Evolutionary conservation across 1,284 basidiomycete genomes (phyloP).

Genomic region (Megacollybia platyphylla): DNA sequence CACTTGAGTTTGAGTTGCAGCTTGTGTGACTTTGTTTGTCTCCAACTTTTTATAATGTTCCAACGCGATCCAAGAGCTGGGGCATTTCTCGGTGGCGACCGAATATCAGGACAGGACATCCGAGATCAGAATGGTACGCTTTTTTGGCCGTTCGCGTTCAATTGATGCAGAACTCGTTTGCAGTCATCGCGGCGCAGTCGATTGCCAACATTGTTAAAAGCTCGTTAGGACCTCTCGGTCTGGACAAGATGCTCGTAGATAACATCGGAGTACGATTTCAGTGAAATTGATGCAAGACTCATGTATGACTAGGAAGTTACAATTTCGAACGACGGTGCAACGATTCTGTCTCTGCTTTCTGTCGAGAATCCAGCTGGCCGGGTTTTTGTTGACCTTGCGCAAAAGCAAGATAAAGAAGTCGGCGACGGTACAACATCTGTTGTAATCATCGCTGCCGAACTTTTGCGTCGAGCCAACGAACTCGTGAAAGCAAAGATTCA

Average conservation of each 20-base stretch:
- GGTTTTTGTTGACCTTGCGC: slow-evolving; percentile 95
- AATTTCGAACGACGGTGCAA: slow-evolving; percentile 99
- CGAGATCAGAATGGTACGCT: slow-evolving; percentile 87
- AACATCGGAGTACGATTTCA: slow-evolving; percentile 76
- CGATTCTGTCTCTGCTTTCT: slow-evolving; percentile 86
- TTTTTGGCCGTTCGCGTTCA: background rate
- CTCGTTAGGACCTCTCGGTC: slow-evolving; percentile 87
- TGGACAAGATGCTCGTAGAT: slow-evolving; percentile 98
- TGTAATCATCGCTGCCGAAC: slow-evolving; percentile 94
- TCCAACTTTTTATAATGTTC: slow-evolving; percentile 36
- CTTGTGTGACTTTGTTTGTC: slow-evolving; percentile 6
- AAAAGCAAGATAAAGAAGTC: slow-evolving; percentile 99
- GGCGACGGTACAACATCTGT: slow-evolving; percentile 99
- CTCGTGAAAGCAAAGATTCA: slow-evolving; percentile 98
- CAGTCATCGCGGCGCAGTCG: slow-evolving; percentile 90
- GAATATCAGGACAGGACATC: slow-evolving; percentile 91
- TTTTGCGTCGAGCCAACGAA: slow-evolving; percentile 92
- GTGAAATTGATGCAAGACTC: background rate
- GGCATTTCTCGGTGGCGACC: slow-evolving; percentile 87
- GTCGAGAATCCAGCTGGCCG: slow-evolving; percentile 93
- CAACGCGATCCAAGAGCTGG: slow-evolving; percentile 81
- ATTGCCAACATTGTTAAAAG: slow-evolving; percentile 98
- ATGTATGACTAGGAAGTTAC: slow-evolving; percentile 76
- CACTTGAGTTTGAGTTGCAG: too few species aligned
- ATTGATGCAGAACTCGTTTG: slow-evolving; percentile 7